Evolutionary conservation across 2,329 filamentous ascomycete species (phyloP).

Genomic region (Talaromyces marneffei): DNA sequence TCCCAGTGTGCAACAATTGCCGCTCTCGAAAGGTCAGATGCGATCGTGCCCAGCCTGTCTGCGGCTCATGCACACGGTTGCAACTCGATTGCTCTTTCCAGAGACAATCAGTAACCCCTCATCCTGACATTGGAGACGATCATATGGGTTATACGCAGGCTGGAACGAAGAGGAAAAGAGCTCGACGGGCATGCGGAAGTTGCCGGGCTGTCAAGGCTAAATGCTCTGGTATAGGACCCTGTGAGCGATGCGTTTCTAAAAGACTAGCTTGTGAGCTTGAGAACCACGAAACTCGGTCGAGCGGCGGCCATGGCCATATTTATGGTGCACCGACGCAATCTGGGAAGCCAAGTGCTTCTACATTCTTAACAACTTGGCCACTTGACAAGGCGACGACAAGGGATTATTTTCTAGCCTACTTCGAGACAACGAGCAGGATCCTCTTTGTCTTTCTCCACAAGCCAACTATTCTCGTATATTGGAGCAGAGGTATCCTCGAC

Average conservation of each 20-base stretch:
- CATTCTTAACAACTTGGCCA: background rate
- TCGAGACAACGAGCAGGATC: background rate
- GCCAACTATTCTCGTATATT: background rate
- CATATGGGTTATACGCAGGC: background rate
- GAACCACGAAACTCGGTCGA: background rate
- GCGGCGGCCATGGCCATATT: background rate
- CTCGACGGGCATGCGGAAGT: background rate
- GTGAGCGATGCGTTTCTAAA: background rate
- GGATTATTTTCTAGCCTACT: background rate
- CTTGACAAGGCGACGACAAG: background rate
- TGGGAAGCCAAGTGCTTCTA: background rate
- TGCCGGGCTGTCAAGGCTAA: background rate
- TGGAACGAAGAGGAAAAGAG: background rate
- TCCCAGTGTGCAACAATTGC: background rate
- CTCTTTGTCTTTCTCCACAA: background rate
- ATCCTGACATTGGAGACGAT: background rate
- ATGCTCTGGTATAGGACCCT: background rate
- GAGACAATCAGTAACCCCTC: background rate
- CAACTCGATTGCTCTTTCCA: background rate
- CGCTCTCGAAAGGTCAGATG: background rate
- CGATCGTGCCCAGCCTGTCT: background rate
- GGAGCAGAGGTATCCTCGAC: background rate
- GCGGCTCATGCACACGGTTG: background rate
- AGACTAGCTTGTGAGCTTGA: background rate
- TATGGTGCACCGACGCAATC: background rate